phyloP scores from a whole-genome alignment of 2,329 filamentous ascomycete genomes.

The Fusarium liriodendri region DNA sequence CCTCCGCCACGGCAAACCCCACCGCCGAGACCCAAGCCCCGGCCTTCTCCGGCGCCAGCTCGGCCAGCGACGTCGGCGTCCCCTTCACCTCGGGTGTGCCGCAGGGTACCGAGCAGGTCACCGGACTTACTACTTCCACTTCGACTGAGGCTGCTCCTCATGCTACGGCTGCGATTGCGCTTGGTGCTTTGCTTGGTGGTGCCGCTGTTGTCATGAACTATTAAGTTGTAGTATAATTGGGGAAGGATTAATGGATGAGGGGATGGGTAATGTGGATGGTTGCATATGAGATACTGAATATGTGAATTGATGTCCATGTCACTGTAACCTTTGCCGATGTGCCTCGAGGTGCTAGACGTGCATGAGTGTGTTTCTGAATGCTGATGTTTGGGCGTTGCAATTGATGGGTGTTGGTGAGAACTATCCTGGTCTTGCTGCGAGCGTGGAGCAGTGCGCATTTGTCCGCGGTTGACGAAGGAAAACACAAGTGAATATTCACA shows the following conservation, averaged over 20 bases:
- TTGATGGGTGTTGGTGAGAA: too few species aligned
- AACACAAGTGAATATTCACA: not conserved
- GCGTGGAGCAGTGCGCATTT: too few species aligned
- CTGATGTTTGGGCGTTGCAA: too few species aligned
- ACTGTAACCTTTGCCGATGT: too few species aligned
- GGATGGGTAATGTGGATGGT: not conserved
- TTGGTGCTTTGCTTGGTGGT: slow-evolving; percentile 40
- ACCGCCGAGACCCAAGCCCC: slow-evolving; percentile 54
- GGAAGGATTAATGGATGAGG: not conserved
- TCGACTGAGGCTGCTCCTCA: slow-evolving; percentile 35
- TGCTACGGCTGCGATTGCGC: slow-evolving; percentile 39
- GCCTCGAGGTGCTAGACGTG: too few species aligned
- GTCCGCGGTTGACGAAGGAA: too few species aligned
- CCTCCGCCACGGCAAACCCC: slow-evolving; percentile 49
- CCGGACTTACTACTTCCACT: slow-evolving; percentile 26
- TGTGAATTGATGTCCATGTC: not conserved
- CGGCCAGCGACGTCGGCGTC: slow-evolving; percentile 53
- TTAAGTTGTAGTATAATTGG: not conserved
- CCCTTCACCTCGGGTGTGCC: slow-evolving; percentile 67
- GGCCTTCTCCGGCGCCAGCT: slow-evolving; percentile 64
- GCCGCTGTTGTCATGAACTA: slow-evolving; percentile 37
- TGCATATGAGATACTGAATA: not conserved
- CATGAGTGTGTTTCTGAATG: too few species aligned
- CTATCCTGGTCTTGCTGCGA: too few species aligned
- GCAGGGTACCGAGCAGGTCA: slow-evolving; percentile 19